Evolutionary conservation across 1,284 basidiomycete species (phyloP).

Genomic region (Tremellales sp.): DNA sequence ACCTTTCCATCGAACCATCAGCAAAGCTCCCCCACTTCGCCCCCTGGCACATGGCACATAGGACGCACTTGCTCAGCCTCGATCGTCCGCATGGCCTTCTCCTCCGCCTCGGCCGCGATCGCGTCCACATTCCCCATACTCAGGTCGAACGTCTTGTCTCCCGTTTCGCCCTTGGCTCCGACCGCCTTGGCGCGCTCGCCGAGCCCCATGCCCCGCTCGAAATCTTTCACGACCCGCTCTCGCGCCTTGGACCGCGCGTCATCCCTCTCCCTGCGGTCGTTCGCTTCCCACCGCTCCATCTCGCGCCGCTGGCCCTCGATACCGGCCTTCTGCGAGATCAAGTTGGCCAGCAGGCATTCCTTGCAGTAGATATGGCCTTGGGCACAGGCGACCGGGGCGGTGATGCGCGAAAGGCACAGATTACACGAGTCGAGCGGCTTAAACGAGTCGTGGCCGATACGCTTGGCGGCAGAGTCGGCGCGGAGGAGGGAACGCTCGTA

Average conservation of each 20-base stretch:
- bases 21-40: neutral
- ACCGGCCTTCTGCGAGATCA: conserved; percentile 70
- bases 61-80: conserved; percentile 76
- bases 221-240: conserved; percentile 77
- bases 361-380: conserved; percentile 83
- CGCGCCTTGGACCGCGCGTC: conserved; percentile 67
- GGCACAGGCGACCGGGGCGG: conserved; percentile 73
- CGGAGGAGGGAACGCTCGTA: conserved; percentile 46
- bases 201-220: conserved; percentile 71
- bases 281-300: conserved; percentile 65
- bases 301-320: conserved; percentile 78
- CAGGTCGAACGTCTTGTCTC: conserved; percentile 73
- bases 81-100: conserved; percentile 71
- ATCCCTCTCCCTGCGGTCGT: conserved; percentile 67
- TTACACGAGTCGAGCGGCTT: conserved; percentile 80
- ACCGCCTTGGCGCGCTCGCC: conserved; percentile 16
- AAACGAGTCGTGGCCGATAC: conserved; percentile 85
- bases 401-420: conserved; percentile 72
- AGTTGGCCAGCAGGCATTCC: conserved; percentile 60
- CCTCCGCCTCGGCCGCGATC: conserved; percentile 73
- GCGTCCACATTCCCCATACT: conserved; percentile 65
- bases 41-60: too few relatives aligned
- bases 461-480: conserved; percentile 53
- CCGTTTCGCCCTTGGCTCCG: conserved; percentile 48
- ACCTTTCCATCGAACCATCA: too few relatives aligned